These are phyloP conservation scores for Aphanomyces astaci DNA, from an alignment of 352 stramenopile species.

Conservation along the genomic window DNA sequence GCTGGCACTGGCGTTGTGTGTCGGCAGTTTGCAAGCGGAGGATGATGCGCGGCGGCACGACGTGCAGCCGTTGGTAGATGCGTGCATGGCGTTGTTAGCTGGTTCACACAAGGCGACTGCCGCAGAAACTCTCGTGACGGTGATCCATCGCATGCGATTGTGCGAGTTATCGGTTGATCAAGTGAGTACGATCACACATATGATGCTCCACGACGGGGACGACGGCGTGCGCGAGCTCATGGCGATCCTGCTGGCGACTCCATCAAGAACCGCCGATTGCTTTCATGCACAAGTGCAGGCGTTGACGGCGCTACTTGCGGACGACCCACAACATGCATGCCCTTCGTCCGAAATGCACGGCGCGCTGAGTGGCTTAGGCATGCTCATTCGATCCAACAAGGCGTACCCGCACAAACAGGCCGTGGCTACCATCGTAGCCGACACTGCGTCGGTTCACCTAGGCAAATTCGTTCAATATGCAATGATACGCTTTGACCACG, in stretches of 20 bases:
- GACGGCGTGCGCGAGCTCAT: conserved; percentile 9
- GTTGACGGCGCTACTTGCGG: not conserved
- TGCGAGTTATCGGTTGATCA: not conserved
- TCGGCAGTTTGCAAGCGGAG: not conserved
- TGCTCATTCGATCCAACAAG: conserved; percentile 3
- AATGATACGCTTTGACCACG: conserved; percentile 3
- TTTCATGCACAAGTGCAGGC: not conserved
- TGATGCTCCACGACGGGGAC: not conserved
- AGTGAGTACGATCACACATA: not conserved
- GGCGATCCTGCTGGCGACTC: not conserved
- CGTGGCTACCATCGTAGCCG: not conserved
- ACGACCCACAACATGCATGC: no score
- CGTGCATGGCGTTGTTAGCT: not conserved
- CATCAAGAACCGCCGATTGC: not conserved
- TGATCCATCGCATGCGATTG: not conserved
- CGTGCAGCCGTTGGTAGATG: not conserved
- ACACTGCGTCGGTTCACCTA: not conserved
- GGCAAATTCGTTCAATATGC: conserved; percentile 8
- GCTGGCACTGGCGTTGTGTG: not conserved
- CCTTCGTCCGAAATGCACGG: no score
- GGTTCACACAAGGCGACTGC: not conserved
- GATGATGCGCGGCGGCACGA: not conserved
- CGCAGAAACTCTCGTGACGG: conserved; percentile 1
- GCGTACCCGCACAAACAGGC: not conserved
- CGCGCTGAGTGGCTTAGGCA: not conserved